A percentile compares a stretch with the other conserved stretches of the same genome.
These are phyloP conservation scores for Talaromyces stipitatus DNA, from an alignment of 495 filamentous ascomycete genomes.

Conservation along the genomic window DNA sequence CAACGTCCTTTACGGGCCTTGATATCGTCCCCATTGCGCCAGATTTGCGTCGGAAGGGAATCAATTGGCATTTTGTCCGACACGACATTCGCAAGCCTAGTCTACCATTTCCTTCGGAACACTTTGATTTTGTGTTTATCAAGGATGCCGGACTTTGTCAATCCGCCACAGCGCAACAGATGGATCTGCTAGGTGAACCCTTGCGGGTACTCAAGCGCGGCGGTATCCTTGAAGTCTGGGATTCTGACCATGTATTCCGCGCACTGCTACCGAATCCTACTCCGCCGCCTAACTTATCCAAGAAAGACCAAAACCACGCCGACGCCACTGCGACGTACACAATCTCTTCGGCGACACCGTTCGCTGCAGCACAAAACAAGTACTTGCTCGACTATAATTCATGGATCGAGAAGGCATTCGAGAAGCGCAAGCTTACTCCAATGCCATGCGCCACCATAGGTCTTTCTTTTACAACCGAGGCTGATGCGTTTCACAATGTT, in stretches of 20 bases:
- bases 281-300: constrained; percentile 41
- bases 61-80: constrained; percentile 83
- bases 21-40: constrained; percentile 74
- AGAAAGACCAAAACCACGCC: constrained; percentile 54
- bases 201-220: constrained; percentile 70
- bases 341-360: constrained; percentile 75
- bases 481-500: constrained; percentile 60
- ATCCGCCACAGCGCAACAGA: constrained; percentile 52
- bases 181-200: constrained; percentile 63
- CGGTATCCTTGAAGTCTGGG: constrained; percentile 81
- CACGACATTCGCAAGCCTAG: constrained; percentile 72
- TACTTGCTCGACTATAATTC: constrained; percentile 78
- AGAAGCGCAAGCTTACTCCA: constrained; percentile 58
- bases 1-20: constrained; percentile 71
- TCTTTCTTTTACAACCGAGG: constrained; percentile 72
- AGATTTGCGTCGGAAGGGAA: constrained; percentile 61
- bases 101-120: constrained; percentile 71
- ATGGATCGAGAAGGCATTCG: constrained; percentile 72
- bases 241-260: constrained; percentile 69
- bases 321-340: constrained; percentile 68
- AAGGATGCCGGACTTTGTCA: constrained; percentile 75
- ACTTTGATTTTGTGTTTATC: constrained; percentile 86
- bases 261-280: constrained; percentile 70
- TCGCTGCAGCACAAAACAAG: constrained; percentile 67
- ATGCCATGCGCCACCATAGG: constrained; percentile 76